Conservation (phyloP, 2,329 filamentous ascomycete species). For the Aspergillus calidoustus region DNA sequence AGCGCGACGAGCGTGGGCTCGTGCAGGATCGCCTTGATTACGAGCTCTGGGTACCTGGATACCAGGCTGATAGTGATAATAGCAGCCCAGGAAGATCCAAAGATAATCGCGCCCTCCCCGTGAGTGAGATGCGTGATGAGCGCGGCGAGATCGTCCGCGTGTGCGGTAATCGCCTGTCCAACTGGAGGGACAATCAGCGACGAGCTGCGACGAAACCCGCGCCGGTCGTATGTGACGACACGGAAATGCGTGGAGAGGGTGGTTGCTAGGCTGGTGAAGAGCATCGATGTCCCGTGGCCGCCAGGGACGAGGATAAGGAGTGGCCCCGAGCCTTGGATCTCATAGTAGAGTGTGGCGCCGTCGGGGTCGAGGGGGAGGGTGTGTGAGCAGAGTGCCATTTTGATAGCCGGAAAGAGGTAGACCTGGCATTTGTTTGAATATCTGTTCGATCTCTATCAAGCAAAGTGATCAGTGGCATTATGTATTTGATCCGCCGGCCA, state of each 20-base stretch:
- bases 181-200: neutral
- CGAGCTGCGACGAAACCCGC: neutral
- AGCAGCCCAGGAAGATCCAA: neutral
- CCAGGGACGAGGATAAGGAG: slow-evolving; percentile 1
- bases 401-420: no score
- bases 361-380: neutral
- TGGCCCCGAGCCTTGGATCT: neutral
- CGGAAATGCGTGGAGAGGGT: neutral
- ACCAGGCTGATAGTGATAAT: neutral
- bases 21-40: neutral
- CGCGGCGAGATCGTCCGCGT: neutral
- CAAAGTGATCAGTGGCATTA: no score
- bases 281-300: neutral
- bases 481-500: neutral
- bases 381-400: neutral
- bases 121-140: neutral
- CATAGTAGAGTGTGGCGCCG: neutral
- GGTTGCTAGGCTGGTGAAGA: neutral
- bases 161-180: neutral
- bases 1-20: neutral
- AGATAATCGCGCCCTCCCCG: neutral
- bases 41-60: neutral
- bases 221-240: neutral
- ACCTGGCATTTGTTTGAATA: no score
- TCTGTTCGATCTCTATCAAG: no score